These are phyloP conservation scores for Penicillium sp. DNA, from an alignment of 2,329 filamentous ascomycete genomes.

Conservation along the genomic window DNA sequence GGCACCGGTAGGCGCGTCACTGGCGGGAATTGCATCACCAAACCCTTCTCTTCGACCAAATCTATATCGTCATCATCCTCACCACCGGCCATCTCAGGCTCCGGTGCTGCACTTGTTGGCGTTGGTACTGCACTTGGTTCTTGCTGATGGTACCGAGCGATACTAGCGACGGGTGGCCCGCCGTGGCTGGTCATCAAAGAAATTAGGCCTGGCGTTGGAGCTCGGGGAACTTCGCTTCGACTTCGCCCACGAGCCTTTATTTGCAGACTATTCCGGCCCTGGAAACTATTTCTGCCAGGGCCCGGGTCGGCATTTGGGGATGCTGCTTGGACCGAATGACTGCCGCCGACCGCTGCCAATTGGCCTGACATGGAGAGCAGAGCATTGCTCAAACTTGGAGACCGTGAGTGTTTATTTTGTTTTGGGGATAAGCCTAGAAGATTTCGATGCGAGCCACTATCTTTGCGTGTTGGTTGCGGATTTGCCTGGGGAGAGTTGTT, in stretches of 20 bases:
- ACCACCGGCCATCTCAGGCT: conserved; percentile 31
- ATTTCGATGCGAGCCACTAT: conserved; percentile 40
- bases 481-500: conserved; percentile 29
- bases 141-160: conserved; percentile 50
- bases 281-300: conserved; percentile 15
- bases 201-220: conserved; percentile 49
- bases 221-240: conserved; percentile 59
- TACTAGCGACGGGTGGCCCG: conserved; percentile 61
- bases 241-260: conserved; percentile 57
- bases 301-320: conserved; percentile 32
- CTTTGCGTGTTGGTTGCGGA: conserved; percentile 31
- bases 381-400: conserved; percentile 47
- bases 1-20: conserved; percentile 71
- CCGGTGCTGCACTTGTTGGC: conserved; percentile 17
- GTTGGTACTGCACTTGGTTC: conserved; percentile 15
- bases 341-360: conserved; percentile 52
- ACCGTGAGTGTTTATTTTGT: conserved; percentile 29
- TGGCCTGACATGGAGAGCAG: conserved; percentile 51
- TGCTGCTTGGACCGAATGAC: conserved; percentile 61
- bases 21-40: conserved; percentile 65
- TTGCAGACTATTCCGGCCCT: conserved; percentile 25
- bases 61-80: conserved; percentile 64
- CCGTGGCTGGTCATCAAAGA: conserved; percentile 62
- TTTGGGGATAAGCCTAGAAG: conserved; percentile 43
- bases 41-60: conserved; percentile 59